Base-by-base conservation (phyloP, 805 yeast species). In the Brettanomyces nanus region DNA sequence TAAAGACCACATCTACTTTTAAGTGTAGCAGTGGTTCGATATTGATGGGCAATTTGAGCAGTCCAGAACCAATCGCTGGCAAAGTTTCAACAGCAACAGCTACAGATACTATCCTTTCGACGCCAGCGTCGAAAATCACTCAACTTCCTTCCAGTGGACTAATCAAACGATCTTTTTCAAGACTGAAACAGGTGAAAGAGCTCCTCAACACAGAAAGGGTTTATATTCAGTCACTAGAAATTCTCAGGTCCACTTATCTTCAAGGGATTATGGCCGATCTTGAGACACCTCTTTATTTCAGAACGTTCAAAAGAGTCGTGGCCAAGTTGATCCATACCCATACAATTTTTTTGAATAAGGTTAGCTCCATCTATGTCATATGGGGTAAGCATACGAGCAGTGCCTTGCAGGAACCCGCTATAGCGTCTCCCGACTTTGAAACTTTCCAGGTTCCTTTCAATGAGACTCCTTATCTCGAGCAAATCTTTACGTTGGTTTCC, bases 141-240 rank as follows among this genome's bases (percentile, higher is more conserved):
- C n/a, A n/a, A n/a, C n/a, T n/a, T n/a, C 9, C 26, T 7, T 14
- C 25, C n/a, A 31, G 7, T 31, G 34, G 19, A 13, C 11, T 10
- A n/a, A 33, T 33, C 17, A 14, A 18, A 7, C 19, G 36, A 18
- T 46, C 52, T 3, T 56, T 52, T 38, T 40, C 51, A 3, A 41
- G 61, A 33, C 51, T 49, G 26, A 56, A 56, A 33, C 59, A 53
- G 38, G 45, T 59, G 20, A 54, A 69, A 39, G 83, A 76, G 48
- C 49, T 75, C 4, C 38, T 69, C 0, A 62, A 62, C 11, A 73
- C 74, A 10, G 83, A 76, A 46, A 62, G 58, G 19, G 56, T 55
- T 1, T 76, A 72, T 46, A 51, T 73, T n/a, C 57, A 59, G 31
- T 66, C 72, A 1, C 49, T 76, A 34, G 59, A 58, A 28, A 52